Base-by-base conservation (phyloP, 768 basidiomycete genomes). In the Naganishia vaughanmartiniae region DNA sequence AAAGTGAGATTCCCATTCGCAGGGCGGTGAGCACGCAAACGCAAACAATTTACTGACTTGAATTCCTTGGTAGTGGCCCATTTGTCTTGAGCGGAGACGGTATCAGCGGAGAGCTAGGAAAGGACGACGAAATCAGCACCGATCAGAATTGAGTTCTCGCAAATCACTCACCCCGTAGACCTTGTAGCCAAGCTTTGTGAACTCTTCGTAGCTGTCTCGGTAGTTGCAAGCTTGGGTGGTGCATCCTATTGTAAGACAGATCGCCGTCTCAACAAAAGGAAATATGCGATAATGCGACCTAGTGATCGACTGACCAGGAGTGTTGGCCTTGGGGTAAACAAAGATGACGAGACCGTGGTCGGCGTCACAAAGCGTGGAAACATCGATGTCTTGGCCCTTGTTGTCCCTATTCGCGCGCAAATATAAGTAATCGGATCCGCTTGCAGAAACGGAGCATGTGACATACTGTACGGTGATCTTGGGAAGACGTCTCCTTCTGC, bases 151-250 rank as follows among this genome's bases (percentile, higher is more conserved):
- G 53, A 17, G n/a, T 10, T 4, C 9, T 56, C 21, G 14, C n/a
- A 51, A 6, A 65, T 31, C 19, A 68, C 71, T 39, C 36, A 97
- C 82, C 73, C 93, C 92, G 79, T 92, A 92, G 51, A 95, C 89
- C 66, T 84, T 85, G 80, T 88, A 96, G 53, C 87, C 84, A 70
- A 85, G 78, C 6, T 86, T 82, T 2, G 86, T 84, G 79, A 94
- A 94, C 73, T 90, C 89, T 5, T 88, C 86, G 79, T 89, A 91
- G 65, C 84, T 84, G 78, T 97, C 93, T 24, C 92, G 86, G 85
- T 90, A 98, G 4, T 89, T 90, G 78, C 94, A 97, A 0, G 94
- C 93, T 80, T 97, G 93, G 42, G 83, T 89, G 3, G 93, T 97
- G 83, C 94, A 96, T 36, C 94, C 93, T 66, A 90, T 90, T 91